Evolutionary conservation across 148 eudicot species (phyloP), one percentile per base, ranked within the genome.

Genomic region (Polygonum aviculare): DNA sequence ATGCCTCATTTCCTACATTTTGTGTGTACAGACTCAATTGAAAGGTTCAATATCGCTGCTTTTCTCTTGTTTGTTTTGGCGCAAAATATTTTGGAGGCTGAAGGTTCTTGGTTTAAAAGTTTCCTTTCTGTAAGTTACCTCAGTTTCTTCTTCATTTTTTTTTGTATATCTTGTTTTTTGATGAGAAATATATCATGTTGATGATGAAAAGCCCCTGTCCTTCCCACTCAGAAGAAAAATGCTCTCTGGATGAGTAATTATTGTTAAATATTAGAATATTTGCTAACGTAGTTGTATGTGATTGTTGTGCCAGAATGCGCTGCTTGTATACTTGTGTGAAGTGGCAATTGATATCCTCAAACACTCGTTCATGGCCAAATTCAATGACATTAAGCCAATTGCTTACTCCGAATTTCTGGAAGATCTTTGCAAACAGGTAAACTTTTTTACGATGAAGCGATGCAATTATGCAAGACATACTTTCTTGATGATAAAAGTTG

Each of bases 401-500:
- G 80, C 89, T 22, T 94, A 86, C 86, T 94, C 98, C 31, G 98
- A 94, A 81, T 94, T 85, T 83, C 92, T 94, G 59, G 98, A 94
- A 86, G 98, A 94, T 77, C 98, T 94, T 39, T 94, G 96, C 86
- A 94, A 88, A 79, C 98, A 94, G 98, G 98, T 92, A 87, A 54
- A 36, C 5, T 16, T 74, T 73, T 6, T 63, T 67, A 22, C 33
- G 60, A 12, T 49, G 41, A 65, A 35, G 70, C 35, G 33, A 26
- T 52, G 48, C 26, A 72, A 44, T 60, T 55, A 38, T 71, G 15
- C 45, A 15, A 26, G 19, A 22, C n/a, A 38, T 55, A 52, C 36
- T 55, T 59, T 51, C 54, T 74, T 74, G 33, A 40, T 54, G 76
- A 49, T 40, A 33, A 19, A 33, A 60, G 10, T 26, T 26, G 65